Conservation (phyloP, 2,329 filamentous ascomycete species). For the Talaromyces sp. region DNA sequence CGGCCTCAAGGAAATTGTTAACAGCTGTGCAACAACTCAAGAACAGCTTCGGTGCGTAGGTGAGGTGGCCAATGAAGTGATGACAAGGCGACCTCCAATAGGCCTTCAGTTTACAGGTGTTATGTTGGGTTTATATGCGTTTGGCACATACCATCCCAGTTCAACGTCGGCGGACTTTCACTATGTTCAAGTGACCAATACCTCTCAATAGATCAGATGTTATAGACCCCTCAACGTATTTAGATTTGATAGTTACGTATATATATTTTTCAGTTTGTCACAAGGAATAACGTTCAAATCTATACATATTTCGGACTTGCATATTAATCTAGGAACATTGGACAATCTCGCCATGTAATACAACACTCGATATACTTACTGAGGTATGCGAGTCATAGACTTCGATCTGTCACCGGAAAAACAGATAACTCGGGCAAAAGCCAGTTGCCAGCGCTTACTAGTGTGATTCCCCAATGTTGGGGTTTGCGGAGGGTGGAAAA, state of each 20-base stretch:
- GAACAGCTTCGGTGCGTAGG: slow-evolving; percentile 29
- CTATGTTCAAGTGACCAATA: slow-evolving; percentile 30
- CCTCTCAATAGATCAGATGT: neutral
- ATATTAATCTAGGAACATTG: neutral
- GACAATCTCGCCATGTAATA: neutral
- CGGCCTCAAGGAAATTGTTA: slow-evolving; percentile 22
- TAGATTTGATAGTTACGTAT: neutral
- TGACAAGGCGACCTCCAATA: slow-evolving; percentile 40
- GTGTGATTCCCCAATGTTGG: neutral
- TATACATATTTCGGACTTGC: neutral
- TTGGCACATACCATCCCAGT: slow-evolving; percentile 43
- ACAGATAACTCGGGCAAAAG: neutral
- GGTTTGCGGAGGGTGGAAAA: slow-evolving; percentile 2
- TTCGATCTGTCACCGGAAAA: neutral
- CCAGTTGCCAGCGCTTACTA: neutral
- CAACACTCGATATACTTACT: neutral
- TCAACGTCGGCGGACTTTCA: slow-evolving; percentile 43
- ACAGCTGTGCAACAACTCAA: neutral
- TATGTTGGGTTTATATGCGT: slow-evolving; percentile 50
- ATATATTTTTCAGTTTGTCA: neutral
- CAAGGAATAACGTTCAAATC: neutral
- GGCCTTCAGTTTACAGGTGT: slow-evolving; percentile 47
- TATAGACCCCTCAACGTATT: neutral
- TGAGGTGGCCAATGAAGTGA: slow-evolving; percentile 31
- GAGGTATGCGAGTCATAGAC: neutral